These are phyloP conservation scores for Xylaria flabelliformis DNA, from an alignment of 495 filamentous ascomycete species.

Conservation along the genomic window DNA sequence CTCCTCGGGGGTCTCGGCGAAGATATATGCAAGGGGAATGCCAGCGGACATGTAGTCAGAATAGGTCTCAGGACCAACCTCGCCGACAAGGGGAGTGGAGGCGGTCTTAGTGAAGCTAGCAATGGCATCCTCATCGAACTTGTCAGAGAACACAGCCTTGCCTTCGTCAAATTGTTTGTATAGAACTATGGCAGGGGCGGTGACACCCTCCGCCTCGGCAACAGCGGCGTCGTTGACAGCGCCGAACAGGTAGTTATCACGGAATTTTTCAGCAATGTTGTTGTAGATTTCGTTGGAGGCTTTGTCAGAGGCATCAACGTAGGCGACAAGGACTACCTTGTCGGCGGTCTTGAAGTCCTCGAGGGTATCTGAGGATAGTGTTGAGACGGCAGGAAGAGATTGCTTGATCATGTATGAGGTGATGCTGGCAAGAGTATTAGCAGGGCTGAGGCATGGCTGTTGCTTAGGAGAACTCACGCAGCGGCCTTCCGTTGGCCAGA, in stretches of 20 bases:
- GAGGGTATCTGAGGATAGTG: constrained; percentile 76
- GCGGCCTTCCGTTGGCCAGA: constrained; percentile 87
- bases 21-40: constrained; percentile 96
- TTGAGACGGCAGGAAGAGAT: constrained; percentile 88
- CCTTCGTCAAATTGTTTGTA: constrained; percentile 99
- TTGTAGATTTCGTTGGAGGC: constrained; percentile 80
- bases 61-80: constrained; percentile 98
- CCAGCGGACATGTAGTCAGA: constrained; percentile 94
- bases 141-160: constrained; percentile 81
- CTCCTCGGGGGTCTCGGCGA: constrained; percentile 91
- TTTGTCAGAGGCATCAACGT: constrained; percentile 85
- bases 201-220: constrained; percentile 88
- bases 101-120: constrained; percentile 82
- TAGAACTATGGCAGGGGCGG: constrained; percentile 83
- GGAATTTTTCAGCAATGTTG: constrained; percentile 78
- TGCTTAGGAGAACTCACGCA: constrained; percentile 66
- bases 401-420: constrained; percentile 99
- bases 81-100: constrained; percentile 90
- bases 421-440: constrained; percentile 66
- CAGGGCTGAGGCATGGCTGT: background rate
- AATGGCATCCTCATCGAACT: constrained; percentile 78
- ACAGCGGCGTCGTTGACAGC: constrained; percentile 80
- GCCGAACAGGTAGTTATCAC: constrained; percentile 93
- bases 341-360: constrained; percentile 98
- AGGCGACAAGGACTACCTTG: constrained; percentile 93